A percentile compares a stretch with the other conserved stretches of the same genome.
These are phyloP conservation scores for Akanthomyces lecanii DNA, from an alignment of 2,329 filamentous ascomycete species.

Conservation along the genomic window DNA sequence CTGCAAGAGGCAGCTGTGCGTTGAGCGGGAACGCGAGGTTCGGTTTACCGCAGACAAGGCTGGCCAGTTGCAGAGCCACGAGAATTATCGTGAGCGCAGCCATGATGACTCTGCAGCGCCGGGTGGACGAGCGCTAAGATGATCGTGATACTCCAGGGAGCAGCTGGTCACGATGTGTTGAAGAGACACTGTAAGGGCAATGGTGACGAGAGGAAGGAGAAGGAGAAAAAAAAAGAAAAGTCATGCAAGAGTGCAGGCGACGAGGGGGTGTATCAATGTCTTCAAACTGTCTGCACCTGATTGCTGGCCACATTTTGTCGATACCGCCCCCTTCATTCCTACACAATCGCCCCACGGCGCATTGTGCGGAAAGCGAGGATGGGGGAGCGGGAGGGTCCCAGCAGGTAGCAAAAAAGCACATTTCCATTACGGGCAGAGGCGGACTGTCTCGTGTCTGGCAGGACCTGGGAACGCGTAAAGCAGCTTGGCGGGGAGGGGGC, in stretches of 20 bases:
- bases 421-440: slow-evolving; percentile 30
- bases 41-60: slow-evolving; percentile 35
- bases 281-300: slow-evolving; percentile 20
- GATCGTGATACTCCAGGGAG: slow-evolving; percentile 20
- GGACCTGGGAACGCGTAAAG: slow-evolving; percentile 9
- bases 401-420: slow-evolving; percentile 17
- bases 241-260: slow-evolving; percentile 15
- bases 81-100: slow-evolving; percentile 26
- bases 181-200: slow-evolving; percentile 16
- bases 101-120: slow-evolving; percentile 26
- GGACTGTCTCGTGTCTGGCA: slow-evolving; percentile 27
- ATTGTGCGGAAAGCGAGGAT: slow-evolving; percentile 9
- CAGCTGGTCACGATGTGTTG: slow-evolving; percentile 18
- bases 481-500: not conserved
- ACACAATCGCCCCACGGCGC: slow-evolving; percentile 17
- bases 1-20: slow-evolving; percentile 77
- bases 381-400: not conserved
- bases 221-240: slow-evolving; percentile 18
- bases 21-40: slow-evolving; percentile 68
- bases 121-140: slow-evolving; percentile 19
- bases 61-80: slow-evolving; percentile 24
- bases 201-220: slow-evolving; percentile 19
- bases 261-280: slow-evolving; percentile 22
- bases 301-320: slow-evolving; percentile 27
- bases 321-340: slow-evolving; percentile 39